Conservation (phyloP, 192 early-diverging fungal genomes). For the Backusella liffmaniae region DNA sequence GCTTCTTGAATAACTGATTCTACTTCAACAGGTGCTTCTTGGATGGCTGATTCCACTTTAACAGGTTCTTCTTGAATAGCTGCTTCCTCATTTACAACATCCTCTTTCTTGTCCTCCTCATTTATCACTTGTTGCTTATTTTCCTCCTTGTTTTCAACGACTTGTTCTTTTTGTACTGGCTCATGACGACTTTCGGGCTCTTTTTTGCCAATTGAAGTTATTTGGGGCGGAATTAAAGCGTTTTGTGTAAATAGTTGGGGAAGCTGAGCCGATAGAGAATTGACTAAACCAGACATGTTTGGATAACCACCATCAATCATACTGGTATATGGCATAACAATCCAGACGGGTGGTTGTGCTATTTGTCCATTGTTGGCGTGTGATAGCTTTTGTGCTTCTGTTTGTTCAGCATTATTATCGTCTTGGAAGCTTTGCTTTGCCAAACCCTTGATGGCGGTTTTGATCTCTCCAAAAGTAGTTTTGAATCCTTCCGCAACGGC, state of each 20-base stretch:
- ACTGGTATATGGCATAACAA: constrained; percentile 14
- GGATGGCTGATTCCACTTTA: too few relatives aligned
- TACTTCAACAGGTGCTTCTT: not conserved
- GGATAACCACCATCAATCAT: not conserved
- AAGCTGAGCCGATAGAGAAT: not conserved
- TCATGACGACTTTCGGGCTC: not conserved
- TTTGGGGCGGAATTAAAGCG: not conserved
- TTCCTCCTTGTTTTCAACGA: too few relatives aligned
- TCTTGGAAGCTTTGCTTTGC: not conserved
- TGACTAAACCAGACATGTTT: not conserved
- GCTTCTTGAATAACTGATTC: not conserved
- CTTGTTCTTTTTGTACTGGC: not conserved
- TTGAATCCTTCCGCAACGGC: constrained; percentile 3
- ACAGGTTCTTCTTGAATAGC: too few relatives aligned
- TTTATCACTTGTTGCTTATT: too few relatives aligned
- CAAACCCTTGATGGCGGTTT: not conserved
- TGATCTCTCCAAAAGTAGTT: constrained; percentile 10
- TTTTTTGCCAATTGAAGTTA: not conserved
- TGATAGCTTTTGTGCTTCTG: not conserved
- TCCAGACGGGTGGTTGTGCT: constrained; percentile 14
- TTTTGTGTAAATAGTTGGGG: not conserved
- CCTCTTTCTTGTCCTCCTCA: not conserved
- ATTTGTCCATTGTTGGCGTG: not conserved
- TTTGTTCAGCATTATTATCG: not conserved
- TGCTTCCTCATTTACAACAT: not conserved